Base-by-base conservation (phyloP, 2,329 filamentous ascomycete species). In the Botrytis pseudocinerea region DNA sequence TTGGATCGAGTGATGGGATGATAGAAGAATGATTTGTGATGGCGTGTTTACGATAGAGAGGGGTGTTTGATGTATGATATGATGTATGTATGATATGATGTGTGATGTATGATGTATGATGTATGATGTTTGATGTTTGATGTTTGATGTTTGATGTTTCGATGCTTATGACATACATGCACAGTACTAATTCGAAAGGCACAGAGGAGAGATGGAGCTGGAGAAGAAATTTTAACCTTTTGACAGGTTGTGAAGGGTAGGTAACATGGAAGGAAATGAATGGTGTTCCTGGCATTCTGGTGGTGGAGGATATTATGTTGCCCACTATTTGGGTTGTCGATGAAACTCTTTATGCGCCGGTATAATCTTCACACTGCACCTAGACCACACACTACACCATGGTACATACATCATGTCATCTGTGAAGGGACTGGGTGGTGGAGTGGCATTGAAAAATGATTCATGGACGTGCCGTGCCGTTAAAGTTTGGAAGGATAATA, bases 271-370 rank as follows among this genome's bases (percentile, higher is more conserved):
- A 54, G 48, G 42, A 44, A 65, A 54, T n/a, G 48, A 48, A 48
- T 35, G 28, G 61, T 4, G n/a, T 46, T 64, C 61, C 40, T 64
- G 1, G 18, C 22, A 46, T 28, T 40, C n/a, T 64, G 61, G n/a
- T 64, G 61, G 40, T 18, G 16, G 61, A 44, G 42, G 62, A 25
- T 65, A 25, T 65, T 25, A n/a, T 65, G 28, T 65, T 48, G 62
- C 32, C 64, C 64, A 40, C 46, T 46, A 14, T 54, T 66, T 28
- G 51, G 9, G 5, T 66, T 63, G 59, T 48, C 10, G 69, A 70
- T 70, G 69, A 70, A 70, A 70, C 69, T 40, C 69, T 40, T 46
- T 70, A 70, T 70, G 69, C 69, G 54, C 54, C 54, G 16, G 64
- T 16, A 54, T 40, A 66, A 66, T 66, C 12, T 66, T 54, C 16